These are phyloP conservation scores for Didymella pomorum DNA, from an alignment of 2,329 filamentous ascomycete genomes.

Conservation along the genomic window DNA sequence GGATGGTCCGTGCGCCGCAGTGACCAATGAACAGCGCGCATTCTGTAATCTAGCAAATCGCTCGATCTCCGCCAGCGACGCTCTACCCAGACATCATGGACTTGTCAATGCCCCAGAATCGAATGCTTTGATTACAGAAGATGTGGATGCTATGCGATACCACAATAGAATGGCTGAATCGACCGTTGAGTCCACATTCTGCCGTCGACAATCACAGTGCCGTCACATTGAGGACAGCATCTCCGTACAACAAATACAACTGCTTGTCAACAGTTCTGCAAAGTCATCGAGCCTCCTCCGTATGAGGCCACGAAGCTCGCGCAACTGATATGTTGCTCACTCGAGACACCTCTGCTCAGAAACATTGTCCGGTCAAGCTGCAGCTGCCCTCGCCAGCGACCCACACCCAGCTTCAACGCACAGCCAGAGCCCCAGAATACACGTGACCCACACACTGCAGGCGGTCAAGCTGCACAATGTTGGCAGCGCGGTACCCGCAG, in stretches of 20 bases:
- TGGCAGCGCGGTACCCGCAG: constrained; percentile 19
- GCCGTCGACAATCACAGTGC: too few relatives aligned
- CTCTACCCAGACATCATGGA: constrained; percentile 1
- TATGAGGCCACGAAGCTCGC: background rate
- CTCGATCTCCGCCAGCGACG: background rate
- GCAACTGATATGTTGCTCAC: background rate
- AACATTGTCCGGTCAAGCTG: background rate
- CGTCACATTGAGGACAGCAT: background rate
- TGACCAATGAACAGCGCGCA: constrained; percentile 24
- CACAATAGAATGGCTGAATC: background rate
- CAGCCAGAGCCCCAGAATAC: background rate
- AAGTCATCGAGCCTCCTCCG: background rate
- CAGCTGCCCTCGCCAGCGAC: background rate
- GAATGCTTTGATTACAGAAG: background rate
- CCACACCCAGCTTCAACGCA: constrained; percentile 11
- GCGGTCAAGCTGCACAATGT: constrained; percentile 17
- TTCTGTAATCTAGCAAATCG: constrained; percentile 23
- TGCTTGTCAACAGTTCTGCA: background rate
- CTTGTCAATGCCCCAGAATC: background rate
- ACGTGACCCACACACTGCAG: constrained; percentile 6
- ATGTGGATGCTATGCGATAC: background rate
- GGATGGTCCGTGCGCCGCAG: background rate
- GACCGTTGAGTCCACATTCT: background rate
- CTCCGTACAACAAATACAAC: background rate
- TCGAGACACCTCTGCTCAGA: background rate